These are phyloP conservation scores for Mycena polygramma DNA, from an alignment of 768 basidiomycete genomes.

Conservation along the genomic window DNA sequence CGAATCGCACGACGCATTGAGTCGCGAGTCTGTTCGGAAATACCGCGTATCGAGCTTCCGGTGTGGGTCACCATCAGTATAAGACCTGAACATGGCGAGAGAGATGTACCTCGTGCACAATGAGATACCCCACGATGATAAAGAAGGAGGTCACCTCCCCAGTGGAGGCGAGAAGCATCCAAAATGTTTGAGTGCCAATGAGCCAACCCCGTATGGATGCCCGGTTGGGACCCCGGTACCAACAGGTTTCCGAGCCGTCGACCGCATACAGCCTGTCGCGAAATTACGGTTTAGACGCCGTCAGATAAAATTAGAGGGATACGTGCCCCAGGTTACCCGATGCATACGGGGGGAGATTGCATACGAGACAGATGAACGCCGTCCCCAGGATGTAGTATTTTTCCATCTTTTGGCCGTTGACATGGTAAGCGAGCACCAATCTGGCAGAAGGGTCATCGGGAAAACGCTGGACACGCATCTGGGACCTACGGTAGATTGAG, in stretches of 20 bases:
- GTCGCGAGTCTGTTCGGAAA: neutral
- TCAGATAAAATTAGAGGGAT: neutral
- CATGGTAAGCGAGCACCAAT: neutral
- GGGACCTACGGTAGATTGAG: constrained; percentile 17
- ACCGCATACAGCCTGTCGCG: constrained; percentile 14
- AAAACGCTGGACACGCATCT: neutral
- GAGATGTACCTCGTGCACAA: neutral
- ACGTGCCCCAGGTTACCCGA: constrained; percentile 35
- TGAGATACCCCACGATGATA: neutral
- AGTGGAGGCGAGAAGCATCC: neutral
- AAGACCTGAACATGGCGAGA: neutral
- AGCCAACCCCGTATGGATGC: constrained; percentile 37
- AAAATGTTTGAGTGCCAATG: constrained; percentile 43
- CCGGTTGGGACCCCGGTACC: neutral
- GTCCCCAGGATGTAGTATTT: constrained; percentile 34
- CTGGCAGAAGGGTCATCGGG: neutral
- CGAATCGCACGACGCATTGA: neutral
- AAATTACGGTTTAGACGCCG: neutral
- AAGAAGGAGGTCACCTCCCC: neutral
- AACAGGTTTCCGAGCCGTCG: constrained; percentile 3
- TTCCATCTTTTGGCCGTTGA: constrained; percentile 13
- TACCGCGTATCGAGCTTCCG: neutral
- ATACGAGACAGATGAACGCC: constrained; percentile 1
- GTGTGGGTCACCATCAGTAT: neutral
- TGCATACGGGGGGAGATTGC: constrained; percentile 40